phyloP scores from a whole-genome alignment of 345 rosid species.

The Pistacia integerrima region DNA sequence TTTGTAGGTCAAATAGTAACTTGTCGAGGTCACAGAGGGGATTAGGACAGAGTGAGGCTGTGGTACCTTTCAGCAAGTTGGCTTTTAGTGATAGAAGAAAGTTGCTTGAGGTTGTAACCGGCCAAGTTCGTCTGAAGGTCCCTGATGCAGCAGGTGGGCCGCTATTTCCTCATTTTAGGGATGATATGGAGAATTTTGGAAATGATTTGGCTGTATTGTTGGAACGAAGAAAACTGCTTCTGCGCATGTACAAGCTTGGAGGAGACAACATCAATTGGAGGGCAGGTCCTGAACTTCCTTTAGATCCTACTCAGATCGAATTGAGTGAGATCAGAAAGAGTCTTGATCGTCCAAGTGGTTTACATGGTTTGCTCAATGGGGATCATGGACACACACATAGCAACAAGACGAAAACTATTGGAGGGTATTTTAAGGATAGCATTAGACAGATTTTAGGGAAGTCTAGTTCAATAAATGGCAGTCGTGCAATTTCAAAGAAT shows the following conservation, averaged over 20 bases:
- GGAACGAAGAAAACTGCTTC: constrained; percentile 65
- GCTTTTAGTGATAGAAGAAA: constrained; percentile 69
- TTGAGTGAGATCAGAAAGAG: constrained; percentile 44
- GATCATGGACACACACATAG: constrained; percentile 38
- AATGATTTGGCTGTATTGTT: constrained; percentile 42
- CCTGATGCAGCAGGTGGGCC: constrained; percentile 45
- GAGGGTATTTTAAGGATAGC: constrained; percentile 51
- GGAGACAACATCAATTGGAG: constrained; percentile 45
- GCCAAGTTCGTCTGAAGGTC: constrained; percentile 43
- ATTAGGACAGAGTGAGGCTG: constrained; percentile 34
- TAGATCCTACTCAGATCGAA: constrained; percentile 45
- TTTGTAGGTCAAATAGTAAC: constrained; percentile 44
- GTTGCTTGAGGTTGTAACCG: constrained; percentile 63
- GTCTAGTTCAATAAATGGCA: constrained; percentile 44
- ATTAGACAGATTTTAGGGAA: constrained; percentile 59
- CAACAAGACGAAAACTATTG: constrained; percentile 45
- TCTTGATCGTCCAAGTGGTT: constrained; percentile 37
- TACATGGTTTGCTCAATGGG: constrained; percentile 24
- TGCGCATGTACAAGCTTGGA: constrained; percentile 47
- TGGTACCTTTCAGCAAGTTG: constrained; percentile 59
- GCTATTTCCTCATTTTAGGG: constrained; percentile 56
- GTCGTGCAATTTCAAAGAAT: constrained; percentile 33
- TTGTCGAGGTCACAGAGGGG: constrained; percentile 34
- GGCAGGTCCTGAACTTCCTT: constrained; percentile 33
- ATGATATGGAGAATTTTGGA: constrained; percentile 43